Evolutionary conservation across 768 basidiomycete species (phyloP), one percentile per base, ranked within the genome.

Genomic region (Dentipellis fragilis): DNA sequence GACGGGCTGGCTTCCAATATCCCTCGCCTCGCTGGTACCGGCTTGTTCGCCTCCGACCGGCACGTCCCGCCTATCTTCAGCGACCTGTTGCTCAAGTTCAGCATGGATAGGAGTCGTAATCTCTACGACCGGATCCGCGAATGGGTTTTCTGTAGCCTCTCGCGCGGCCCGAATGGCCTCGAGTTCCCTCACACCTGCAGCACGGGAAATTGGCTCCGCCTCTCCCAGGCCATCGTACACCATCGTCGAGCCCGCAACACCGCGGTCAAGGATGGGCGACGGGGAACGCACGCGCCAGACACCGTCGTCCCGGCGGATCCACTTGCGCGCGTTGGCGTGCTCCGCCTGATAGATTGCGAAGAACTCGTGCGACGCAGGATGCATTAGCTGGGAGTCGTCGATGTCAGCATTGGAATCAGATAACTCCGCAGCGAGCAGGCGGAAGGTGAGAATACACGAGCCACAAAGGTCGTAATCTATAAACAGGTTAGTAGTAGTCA

Each of bases 401-500:
- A 54, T 39, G 23, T 36, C 29, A 29, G 29, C 29, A 29, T 29
- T 29, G 29, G 29, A 29, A 29, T 29, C 29, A 3, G 29, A 29
- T 6, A 29, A 6, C 29, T 29, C 29, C 29, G 29, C 3, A 29
- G 29, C 29, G 29, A 29, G 29, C 29, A 29, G 3, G 29, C 29
- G 64, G 17, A 66, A 60, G 52, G 14, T 3, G 29, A 52, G 12
- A 23, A 85, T 72, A 66, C 87, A 89, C 0, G 62, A 2, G 0
- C 80, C 73, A 66, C 87, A 89, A 53, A 89, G 71, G 67, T 89
- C 87, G 63, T 83, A 89, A 65, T 89, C 87, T 85, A 35, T 10
- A 34, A 2, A 51, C 0, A 48, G 6, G 21, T 22, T 29, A 23
- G 29, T 1, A 4, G 54, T 4, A 46, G 45, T 34, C 52, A 56